Percentiles rank a stretch among this genome's conserved stretches.
Evolutionary conservation across 352 stramenopile species (phyloP).

Genomic region (Globisporangium spiculum): DNA sequence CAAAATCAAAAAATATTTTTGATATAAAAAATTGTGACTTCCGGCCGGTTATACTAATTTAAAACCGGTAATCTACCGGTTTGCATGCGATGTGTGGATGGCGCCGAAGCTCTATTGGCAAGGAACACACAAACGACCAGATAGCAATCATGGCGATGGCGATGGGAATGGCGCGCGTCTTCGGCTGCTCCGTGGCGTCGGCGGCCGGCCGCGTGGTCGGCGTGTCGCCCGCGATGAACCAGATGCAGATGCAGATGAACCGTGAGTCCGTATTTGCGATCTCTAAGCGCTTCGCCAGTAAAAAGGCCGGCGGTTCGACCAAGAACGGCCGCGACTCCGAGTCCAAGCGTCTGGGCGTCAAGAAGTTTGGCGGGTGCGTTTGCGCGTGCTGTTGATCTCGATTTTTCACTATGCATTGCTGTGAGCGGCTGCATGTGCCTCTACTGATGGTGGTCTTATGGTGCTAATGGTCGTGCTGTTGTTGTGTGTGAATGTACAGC

Average conservation of each 20-base stretch:
- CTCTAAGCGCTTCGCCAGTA: constrained; percentile 86
- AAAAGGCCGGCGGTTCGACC: constrained; percentile 96
- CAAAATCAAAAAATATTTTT: neutral
- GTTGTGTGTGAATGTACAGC: constrained; percentile 25
- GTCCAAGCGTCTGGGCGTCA: constrained; percentile 96
- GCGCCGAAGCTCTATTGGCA: neutral
- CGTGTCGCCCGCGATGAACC: constrained; percentile 12
- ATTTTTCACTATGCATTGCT: neutral
- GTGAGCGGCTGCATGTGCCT: neutral
- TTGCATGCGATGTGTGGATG: neutral
- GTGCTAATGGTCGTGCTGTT: constrained; percentile 1
- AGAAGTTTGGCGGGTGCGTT: constrained; percentile 92
- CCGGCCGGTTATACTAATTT: too few species aligned
- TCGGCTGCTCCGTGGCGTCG: constrained; percentile 28
- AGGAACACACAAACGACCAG: constrained; percentile 19
- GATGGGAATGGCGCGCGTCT: constrained; percentile 69
- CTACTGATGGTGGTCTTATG: neutral
- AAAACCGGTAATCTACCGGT: neutral
- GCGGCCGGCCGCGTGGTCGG: constrained; percentile 24
- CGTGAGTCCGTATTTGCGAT: constrained; percentile 48
- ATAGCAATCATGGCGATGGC: constrained; percentile 61
- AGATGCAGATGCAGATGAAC: constrained; percentile 14
- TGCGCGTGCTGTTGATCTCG: neutral
- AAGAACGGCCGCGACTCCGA: constrained; percentile 97
- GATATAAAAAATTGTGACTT: too few species aligned